Base-by-base conservation (phyloP, 169 alveolate genomes). In the Cryptosporidium muris region DNA sequence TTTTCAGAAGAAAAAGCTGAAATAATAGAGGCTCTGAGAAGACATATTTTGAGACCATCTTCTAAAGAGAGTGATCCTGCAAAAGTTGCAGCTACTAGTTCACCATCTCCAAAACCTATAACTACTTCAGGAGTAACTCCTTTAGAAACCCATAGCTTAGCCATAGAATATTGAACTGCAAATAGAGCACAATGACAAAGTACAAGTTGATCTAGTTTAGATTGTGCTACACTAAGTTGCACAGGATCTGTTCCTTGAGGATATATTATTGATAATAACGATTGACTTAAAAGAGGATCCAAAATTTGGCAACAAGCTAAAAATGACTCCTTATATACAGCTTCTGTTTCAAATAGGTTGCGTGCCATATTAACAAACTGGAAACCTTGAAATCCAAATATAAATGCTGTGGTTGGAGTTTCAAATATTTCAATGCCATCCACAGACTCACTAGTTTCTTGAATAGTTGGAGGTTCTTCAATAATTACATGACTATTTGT, bases 141-240 rank as follows among this genome's bases (percentile, higher is more conserved):
- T 25, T 89, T 81, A 9, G 93, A 81, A 47, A 80, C 88, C 89
- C 88, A 68, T 38, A 81, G 66, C 49, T 82, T 68, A 51, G 92
- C 91, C 9, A 92, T 74, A 5, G 95, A 92, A 7, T 67, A 91
- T 64, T 92, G 93, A 42, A 92, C 81, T 2, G 94, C 81, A 60
- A 92, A 92, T 63, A 91, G 90, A 7, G 94, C 94, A 56, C 92
- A 89, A 62, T 92, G 94, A 5, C 92, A 90, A 65, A 53, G 80
- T 48, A 80, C 85, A 16, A 89, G 64, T 64, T 88, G 82, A 37
- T 64, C 88, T 42, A 88, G 54, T n/a, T 48, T 63, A 58, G 42
- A 64, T 38, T 68, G 43, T 53, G 74, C 60, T 85, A 53, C 82
- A 58, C 90, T 37, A 37, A 65, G 16, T 52, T 63, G 52, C 36